Evolutionary conservation across 2,329 filamentous ascomycete species (phyloP).

Genomic region (Trichoderma asperellum): DNA sequence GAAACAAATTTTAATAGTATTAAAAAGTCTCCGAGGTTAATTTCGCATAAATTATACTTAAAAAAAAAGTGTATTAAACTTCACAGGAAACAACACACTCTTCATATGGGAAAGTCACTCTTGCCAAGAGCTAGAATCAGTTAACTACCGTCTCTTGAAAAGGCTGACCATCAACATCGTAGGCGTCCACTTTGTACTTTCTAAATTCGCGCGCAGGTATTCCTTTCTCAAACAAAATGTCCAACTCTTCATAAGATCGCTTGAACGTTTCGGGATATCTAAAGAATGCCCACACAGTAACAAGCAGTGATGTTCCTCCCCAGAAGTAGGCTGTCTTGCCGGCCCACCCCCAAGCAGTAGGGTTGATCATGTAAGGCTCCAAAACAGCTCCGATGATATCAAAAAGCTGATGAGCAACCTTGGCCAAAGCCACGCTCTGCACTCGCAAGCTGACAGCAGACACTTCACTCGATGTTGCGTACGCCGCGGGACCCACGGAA

Average conservation of each 20-base stretch:
- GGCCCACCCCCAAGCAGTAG: constrained; percentile 52
- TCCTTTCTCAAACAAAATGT: constrained; percentile 40
- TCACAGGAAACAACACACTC: not conserved
- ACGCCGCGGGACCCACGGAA: constrained; percentile 58
- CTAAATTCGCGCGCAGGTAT: constrained; percentile 42
- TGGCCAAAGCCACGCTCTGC: constrained; percentile 59
- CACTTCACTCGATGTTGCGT: constrained; percentile 56
- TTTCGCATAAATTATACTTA: not conserved
- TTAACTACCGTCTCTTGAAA: not conserved
- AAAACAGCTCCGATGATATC: constrained; percentile 54
- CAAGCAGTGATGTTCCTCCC: constrained; percentile 53
- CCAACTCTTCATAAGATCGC: constrained; percentile 49
- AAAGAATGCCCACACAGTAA: constrained; percentile 54
- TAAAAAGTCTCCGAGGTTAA: not conserved
- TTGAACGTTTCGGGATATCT: constrained; percentile 59
- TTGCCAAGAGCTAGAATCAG: not conserved
- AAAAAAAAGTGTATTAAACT: not conserved
- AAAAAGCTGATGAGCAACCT: constrained; percentile 48
- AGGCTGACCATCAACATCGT: not conserved
- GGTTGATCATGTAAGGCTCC: constrained; percentile 47
- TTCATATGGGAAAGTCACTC: not conserved
- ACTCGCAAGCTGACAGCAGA: constrained; percentile 58
- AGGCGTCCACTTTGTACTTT: constrained; percentile 18
- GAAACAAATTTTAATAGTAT: constrained; percentile 4
- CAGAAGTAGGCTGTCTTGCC: constrained; percentile 54